Conservation (phyloP, 2,329 filamentous ascomycete species). For the Fusarium pseudocircinatum region DNA sequence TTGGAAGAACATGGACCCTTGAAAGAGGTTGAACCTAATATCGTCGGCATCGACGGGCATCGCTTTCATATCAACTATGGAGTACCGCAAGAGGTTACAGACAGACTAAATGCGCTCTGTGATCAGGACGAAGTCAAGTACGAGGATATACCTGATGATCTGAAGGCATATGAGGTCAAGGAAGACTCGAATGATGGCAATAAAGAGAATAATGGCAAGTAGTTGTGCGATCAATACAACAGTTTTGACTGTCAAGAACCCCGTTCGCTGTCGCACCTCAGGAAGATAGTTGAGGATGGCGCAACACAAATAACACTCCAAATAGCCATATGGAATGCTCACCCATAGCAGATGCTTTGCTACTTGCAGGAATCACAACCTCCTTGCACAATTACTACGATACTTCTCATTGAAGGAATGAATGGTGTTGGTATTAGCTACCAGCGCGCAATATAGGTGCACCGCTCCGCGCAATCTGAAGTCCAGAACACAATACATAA, state of each 20-base stretch:
- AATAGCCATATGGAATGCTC: too few species aligned
- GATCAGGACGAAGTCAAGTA: not conserved
- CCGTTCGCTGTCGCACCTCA: not conserved
- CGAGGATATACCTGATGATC: not conserved
- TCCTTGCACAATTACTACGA: too few species aligned
- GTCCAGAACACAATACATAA: too few species aligned
- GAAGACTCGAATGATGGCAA: not conserved
- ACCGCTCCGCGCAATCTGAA: too few species aligned
- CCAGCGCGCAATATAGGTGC: too few species aligned
- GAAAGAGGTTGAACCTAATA: not conserved
- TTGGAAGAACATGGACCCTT: not conserved
- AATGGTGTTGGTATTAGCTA: too few species aligned
- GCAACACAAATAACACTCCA: too few species aligned
- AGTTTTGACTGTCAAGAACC: too few species aligned
- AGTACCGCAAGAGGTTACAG: not conserved
- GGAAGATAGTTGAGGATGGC: too few species aligned
- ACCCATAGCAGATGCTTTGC: too few species aligned
- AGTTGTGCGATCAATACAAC: fast-evolving
- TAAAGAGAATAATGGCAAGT: not conserved
- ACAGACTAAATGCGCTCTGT: fast-evolving
- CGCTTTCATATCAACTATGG: not conserved
- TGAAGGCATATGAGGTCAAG: not conserved
- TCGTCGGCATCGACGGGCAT: not conserved
- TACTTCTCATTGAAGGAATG: too few species aligned
- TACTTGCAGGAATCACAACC: too few species aligned